Evolutionary conservation across 257 asterid species (phyloP), one percentile per base, ranked within the genome.

Genomic region (Fraxinus anomala): DNA sequence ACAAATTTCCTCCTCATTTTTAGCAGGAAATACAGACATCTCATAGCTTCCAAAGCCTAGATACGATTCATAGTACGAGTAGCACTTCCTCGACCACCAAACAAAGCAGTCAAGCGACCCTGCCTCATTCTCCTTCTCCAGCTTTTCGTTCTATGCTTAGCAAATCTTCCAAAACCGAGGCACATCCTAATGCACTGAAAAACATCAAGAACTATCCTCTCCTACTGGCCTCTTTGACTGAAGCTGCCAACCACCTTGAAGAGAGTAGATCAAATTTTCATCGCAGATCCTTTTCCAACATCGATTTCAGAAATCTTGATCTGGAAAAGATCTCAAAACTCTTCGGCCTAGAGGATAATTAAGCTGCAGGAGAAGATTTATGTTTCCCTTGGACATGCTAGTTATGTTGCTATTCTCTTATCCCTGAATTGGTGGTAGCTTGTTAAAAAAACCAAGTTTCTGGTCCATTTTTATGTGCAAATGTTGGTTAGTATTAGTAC

Each of bases 171-270:
- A 91, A 83, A 83, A 93, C 96, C 0, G 98, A 93, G 75, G 96
- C 93, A 31, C 98, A 91, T 79, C 94, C 98, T 0, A 90, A 90
- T 82, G 98, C 98, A 16, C 90, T 90, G n/a, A 93, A 89, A 51
- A 93, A 93, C 87, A 90, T 91, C 77, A 91, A 93, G 88, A 93
- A 93, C 80, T 91, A 90, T 76, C 97, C 98, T 39, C 90, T 93
- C 76, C 81, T 93, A n/a, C 79, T 93, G 37, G 97, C 96, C 37
- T 93, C 94, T n/a, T 83, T 90, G 74, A 88, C 91, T 1, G 94
- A 91, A 83, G 86, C 92, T 73, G 88, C 92, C 19, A 88, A 87
- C 68, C 96, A 89, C 83, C 90, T 91, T 70, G 87, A 88, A 79
- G 94, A 87, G 83, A 89, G 88, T 54, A 89, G 91, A 40, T 83